Base-by-base conservation (phyloP, 352 stramenopile species). In the Pythium pyrilobum region DNA sequence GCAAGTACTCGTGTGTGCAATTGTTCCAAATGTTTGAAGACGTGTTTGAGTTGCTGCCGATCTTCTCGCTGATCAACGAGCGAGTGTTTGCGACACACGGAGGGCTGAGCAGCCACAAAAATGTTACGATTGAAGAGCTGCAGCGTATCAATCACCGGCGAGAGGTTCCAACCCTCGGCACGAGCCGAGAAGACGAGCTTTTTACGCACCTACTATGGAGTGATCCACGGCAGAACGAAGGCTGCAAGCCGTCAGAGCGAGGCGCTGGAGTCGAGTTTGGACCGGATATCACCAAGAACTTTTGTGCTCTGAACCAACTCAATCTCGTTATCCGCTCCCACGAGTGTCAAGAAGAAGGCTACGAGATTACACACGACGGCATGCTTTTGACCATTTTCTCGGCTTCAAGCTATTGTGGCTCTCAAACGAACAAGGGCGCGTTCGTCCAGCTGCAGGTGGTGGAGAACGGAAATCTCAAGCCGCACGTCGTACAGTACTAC, bases 201-300 rank as follows among this genome's bases (percentile, higher is more conserved):
- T 97, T 97, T 52, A 93, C 92, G 18, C 78, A 96, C 62, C 62
- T 97, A 37, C 52, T 97, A 5, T 97, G 91, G 91, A 96, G 84
- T 46, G 91, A 97, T 46, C 91, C 91, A 27, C 81, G 87, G 8
- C 74, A 78, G 16, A 62, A 70, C 37, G 66, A 85, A 1, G 81
- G 81, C 0, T 87, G 70, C 64, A 72, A 75, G 10, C 62, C 80
- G 3, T 92, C 79, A 7, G 81, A 78, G 8, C 69, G 89, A 63
- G 89, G 92, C 5, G 90, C 89, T 31, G 92, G 92, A 6, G 81
- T 97, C n/a, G 86, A 96, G 55, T 98, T 97, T 59, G 92, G 92
- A 9, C 83, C 83, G 4, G 85, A 97, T 48, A 88, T 98, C n/a
- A 97, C 90, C 0, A 78, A 90, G 45, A 66, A 75, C 2, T 98